These are phyloP conservation scores for Carallia brachiata DNA, from an alignment of 345 rosid genomes.

Conservation along the genomic window DNA sequence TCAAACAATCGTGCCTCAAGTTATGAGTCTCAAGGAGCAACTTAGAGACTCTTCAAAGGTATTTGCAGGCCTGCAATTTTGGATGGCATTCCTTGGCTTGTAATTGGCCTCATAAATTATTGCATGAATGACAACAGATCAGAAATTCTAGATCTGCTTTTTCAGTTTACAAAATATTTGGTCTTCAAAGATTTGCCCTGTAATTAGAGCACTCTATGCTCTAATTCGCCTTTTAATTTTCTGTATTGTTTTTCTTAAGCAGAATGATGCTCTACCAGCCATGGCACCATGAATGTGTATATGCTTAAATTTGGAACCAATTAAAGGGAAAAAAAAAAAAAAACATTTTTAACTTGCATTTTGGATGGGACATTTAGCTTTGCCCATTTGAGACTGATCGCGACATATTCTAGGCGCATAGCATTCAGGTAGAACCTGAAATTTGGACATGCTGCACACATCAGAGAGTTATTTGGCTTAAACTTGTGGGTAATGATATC, in stretches of 20 bases:
- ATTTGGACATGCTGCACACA: too few relatives aligned
- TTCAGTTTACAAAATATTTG: too few relatives aligned
- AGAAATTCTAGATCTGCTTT: too few relatives aligned
- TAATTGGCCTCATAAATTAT: slow-evolving; percentile 2
- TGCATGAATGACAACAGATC: not conserved
- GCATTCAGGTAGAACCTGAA: too few relatives aligned
- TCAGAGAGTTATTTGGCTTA: too few relatives aligned
- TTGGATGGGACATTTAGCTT: too few relatives aligned
- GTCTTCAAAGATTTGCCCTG: too few relatives aligned
- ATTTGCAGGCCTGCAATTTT: slow-evolving; percentile 15
- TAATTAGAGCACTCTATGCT: not conserved
- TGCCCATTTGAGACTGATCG: too few relatives aligned
- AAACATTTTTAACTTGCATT: too few relatives aligned
- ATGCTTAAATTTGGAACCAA: not conserved
- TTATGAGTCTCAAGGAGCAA: slow-evolving; percentile 76
- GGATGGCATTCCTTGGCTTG: not conserved
- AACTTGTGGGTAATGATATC: too few relatives aligned
- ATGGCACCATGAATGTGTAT: not conserved
- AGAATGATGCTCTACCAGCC: not conserved
- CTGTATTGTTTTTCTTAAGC: not conserved
- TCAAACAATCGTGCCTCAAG: slow-evolving; percentile 90
- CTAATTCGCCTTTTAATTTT: not conserved
- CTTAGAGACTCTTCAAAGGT: slow-evolving; percentile 91
- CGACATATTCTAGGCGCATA: too few relatives aligned
- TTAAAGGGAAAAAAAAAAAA: too few relatives aligned